A percentile compares a stretch with the other conserved stretches of the same genome.
Conservation (phyloP, 2,329 filamentous ascomycete species). For the Stylonectria norvegica region DNA sequence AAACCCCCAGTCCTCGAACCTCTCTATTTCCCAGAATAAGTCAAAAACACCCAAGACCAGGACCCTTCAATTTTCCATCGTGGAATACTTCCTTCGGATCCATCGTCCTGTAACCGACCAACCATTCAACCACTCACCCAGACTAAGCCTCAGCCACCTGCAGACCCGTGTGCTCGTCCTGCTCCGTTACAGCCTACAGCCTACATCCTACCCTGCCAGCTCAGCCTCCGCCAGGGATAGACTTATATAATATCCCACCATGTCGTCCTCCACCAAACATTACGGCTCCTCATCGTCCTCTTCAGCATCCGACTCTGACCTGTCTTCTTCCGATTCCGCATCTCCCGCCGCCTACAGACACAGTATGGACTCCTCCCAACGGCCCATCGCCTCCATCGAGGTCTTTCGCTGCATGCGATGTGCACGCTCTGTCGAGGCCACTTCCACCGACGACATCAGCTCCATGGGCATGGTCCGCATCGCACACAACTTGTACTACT, state of each 20-base stretch:
- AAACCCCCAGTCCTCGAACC: too few relatives aligned
- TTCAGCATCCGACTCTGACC: slow-evolving; percentile 15
- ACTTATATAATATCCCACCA: slow-evolving; percentile 19
- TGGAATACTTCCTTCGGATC: not conserved
- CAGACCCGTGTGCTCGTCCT: slow-evolving; percentile 22
- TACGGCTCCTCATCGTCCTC: slow-evolving; percentile 22
- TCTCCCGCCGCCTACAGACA: slow-evolving; percentile 37
- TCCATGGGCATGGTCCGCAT: slow-evolving; percentile 62
- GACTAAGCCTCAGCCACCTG: slow-evolving; percentile 29
- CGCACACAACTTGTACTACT: slow-evolving; percentile 65
- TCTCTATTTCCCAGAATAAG: not conserved
- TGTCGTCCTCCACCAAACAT: slow-evolving; percentile 19
- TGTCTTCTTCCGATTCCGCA: slow-evolving; percentile 26
- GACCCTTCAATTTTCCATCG: slow-evolving; percentile 18
- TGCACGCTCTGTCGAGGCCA: slow-evolving; percentile 57
- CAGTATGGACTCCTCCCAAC: slow-evolving; percentile 48
- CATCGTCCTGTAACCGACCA: slow-evolving; percentile 11
- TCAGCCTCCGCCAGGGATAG: slow-evolving; percentile 12
- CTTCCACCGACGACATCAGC: slow-evolving; percentile 56
- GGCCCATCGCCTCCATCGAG: slow-evolving; percentile 52
- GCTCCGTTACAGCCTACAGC: slow-evolving; percentile 10
- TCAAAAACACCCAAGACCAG: slow-evolving; percentile 4
- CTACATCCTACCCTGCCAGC: slow-evolving; percentile 10
- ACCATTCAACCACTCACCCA: slow-evolving; percentile 7
- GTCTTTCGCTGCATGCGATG: slow-evolving; percentile 62